Evolutionary conservation across 73 alveolate genomes (phyloP).

Genomic region (Paramecium octaurelia): DNA sequence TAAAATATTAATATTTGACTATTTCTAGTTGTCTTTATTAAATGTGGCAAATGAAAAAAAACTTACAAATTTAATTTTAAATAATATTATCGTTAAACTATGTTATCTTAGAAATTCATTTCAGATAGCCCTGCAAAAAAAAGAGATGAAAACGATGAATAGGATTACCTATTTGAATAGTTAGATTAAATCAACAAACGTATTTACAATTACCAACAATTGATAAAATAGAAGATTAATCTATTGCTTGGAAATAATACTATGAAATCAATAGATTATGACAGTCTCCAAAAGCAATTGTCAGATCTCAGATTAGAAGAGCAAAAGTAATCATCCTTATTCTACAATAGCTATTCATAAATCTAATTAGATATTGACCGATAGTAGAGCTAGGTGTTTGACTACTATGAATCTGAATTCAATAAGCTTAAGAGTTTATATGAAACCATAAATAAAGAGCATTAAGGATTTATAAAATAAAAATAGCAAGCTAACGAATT

Average conservation of each 20-base stretch:
- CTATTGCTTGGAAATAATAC: background rate
- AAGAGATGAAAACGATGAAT: background rate
- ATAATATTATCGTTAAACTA: conserved; percentile 16
- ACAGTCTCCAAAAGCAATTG: background rate
- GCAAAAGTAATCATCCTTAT: background rate
- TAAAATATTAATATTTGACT: background rate
- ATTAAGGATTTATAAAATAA: background rate
- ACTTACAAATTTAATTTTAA: conserved; percentile 9
- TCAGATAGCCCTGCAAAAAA: conserved; percentile 17
- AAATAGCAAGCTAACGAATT: background rate
- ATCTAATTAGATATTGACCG: conserved; percentile 4
- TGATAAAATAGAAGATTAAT: background rate
- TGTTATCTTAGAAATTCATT: background rate
- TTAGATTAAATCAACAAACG: background rate
- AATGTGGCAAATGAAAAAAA: background rate
- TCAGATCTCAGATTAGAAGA: conserved; percentile 17
- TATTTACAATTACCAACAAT: background rate
- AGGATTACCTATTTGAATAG: conserved; percentile 17
- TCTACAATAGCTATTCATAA: background rate
- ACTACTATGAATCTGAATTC: conserved; percentile 36
- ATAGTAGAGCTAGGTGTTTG: conserved; percentile 32
- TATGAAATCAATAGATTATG: background rate
- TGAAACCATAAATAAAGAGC: conserved; percentile 10
- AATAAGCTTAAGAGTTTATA: background rate
- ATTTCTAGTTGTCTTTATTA: background rate